Base-by-base conservation (phyloP, 331 rosid species). In the Ulmus americana region DNA sequence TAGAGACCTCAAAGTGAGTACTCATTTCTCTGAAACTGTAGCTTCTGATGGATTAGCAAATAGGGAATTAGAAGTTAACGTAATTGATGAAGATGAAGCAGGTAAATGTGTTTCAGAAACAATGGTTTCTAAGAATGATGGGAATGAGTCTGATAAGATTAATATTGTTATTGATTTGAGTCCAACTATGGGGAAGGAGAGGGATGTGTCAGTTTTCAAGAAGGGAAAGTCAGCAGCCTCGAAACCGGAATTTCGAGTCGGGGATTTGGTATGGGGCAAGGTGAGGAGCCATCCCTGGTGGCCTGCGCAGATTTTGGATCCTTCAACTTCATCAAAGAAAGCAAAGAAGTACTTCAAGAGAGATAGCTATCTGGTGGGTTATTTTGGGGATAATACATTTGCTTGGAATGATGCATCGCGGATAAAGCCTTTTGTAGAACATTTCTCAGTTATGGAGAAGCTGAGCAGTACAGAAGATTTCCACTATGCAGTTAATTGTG, bases 281-380 rank as follows among this genome's bases (percentile, higher is more conserved):
- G 87, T 92, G 54, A 82, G 75, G 61, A 84, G 95, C 22, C 91
- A 86, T 83, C 97, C 96, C 40, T 92, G 97, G 97, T 92, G 97
- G 97, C 97, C 97, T 18, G 97, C 96, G 55, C 96, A 85, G 84
- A 85, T 92, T 18, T 82, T 76, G 76, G 90, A 86, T 77, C 82
- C 90, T n/a, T 82, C 83, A 0, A 65, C 67, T 69, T 78, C 94
- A 60, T 84, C 97, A n/a, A 71, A 65, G 44, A 78, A 75, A 75
- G 97, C 90, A 53, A 88, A 77, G 76, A 85, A 70, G 74, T 65
- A 85, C 65, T 76, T 64, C 40, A 89, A 74, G 70, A 76, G 80
- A 46, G 83, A 71, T 28, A 70, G 75, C 67, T 77, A 74, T 69
- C 79, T 88, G 62, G 65, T 92, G 12, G 84, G 85, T 3, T 92